Evolutionary conservation across 345 rosid species (phyloP), one percentile per base, ranked within the genome.

Genomic region (Murraya koenigii): DNA sequence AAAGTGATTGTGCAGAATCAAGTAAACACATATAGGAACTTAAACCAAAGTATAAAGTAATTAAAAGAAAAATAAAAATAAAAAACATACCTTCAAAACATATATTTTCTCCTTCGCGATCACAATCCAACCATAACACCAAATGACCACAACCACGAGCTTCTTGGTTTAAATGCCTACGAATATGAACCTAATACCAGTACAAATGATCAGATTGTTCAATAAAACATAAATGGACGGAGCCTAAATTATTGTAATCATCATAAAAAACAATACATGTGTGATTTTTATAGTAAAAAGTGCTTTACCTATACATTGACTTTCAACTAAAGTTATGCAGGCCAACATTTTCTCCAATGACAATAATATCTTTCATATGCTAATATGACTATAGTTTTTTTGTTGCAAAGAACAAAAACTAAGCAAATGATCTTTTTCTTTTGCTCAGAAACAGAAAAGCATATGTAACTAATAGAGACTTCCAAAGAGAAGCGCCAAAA

Each of bases 21-120:
- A 59, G n/a, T 23, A 73, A 56, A 1, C 5, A 26, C 44, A 20
- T 8, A 52, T 33, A 20, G 63, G 17, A 55, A 71, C 28, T 35
- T 36, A 56, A 52, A 52, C 22, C 56, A 4, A 52, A 6, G 2
- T 52, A 49, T 15, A 52, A 52, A 15, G 22, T 52, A 52, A 17
- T 17, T 52, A 52, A 5, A 52, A 52, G 56, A 59, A n/a, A 19
- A 60, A 59, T 59, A 56, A 62, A 80, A 79, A 55, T 13, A 75
- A 38, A 60, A 63, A 66, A 17, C 26, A 77, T 84, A 88, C 99
- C 99, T 91, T 95, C 99, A 84, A 93, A 93, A 75, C 98, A 93
- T 86, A 95, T 95, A 87, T 95, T 95, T 82, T 95, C 99, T 76
- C 99, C 99, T 88, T 93, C 99, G 36, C 99, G 97, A 63, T 95